Conservation (phyloP, 1,284 basidiomycete genomes). For the Cutaneotrichosporon sp. region DNA sequence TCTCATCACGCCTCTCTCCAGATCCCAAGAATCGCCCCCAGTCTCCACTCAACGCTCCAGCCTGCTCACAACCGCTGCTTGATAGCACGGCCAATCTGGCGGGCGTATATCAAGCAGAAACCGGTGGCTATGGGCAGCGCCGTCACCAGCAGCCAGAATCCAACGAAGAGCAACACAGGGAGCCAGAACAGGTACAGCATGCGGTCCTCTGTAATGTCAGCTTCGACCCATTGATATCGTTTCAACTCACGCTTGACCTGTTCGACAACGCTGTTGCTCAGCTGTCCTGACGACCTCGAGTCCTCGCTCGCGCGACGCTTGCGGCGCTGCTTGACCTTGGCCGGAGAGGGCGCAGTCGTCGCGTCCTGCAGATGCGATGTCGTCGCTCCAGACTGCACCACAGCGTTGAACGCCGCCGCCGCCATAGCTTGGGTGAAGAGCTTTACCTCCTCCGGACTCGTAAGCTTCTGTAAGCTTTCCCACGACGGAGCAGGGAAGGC, state of each 20-base stretch:
- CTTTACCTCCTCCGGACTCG: constrained; percentile 48
- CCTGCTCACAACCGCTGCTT: constrained; percentile 35
- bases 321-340: constrained; percentile 16
- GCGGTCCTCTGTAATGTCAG: constrained; percentile 66
- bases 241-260: constrained; percentile 58
- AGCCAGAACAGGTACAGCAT: constrained; percentile 95
- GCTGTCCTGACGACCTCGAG: constrained; percentile 20
- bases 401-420: constrained; percentile 46
- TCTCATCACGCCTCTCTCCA: background rate
- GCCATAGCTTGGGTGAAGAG: constrained; percentile 50
- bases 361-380: constrained; percentile 23
- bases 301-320: constrained; percentile 21
- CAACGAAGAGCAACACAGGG: constrained; percentile 65
- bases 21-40: background rate
- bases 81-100: constrained; percentile 45
- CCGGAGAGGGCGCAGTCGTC: constrained; percentile 13
- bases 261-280: constrained; percentile 28
- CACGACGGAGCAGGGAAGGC: constrained; percentile 47
- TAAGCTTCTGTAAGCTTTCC: constrained; percentile 45
- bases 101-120: constrained; percentile 46
- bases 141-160: constrained; percentile 50
- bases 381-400: constrained; percentile 44
- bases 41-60: background rate
- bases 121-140: constrained; percentile 48
- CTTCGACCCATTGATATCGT: background rate